These are phyloP conservation scores for Ajuga reptans DNA, from an alignment of 305 asterid genomes.

Conservation along the genomic window DNA sequence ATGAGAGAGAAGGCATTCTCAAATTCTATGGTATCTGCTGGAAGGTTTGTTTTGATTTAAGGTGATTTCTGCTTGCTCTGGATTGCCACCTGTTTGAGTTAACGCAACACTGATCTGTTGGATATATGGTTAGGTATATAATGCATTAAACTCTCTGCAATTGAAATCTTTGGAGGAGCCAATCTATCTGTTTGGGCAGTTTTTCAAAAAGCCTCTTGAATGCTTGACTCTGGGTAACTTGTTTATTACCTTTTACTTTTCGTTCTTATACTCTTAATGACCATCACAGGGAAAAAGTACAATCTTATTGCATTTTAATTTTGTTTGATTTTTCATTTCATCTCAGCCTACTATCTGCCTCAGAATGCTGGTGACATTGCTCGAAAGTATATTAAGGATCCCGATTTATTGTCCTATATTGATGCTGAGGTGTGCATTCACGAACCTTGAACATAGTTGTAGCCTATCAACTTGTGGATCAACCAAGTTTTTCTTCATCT, in stretches of 20 bases:
- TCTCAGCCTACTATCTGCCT: conserved; percentile 88
- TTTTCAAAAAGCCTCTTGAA: conserved; percentile 81
- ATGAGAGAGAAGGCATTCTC: conserved; percentile 80
- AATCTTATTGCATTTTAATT: neutral
- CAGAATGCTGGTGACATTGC: conserved; percentile 93
- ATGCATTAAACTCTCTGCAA: conserved; percentile 82
- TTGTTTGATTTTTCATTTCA: conserved; percentile 1
- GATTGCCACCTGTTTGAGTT: conserved; percentile 14
- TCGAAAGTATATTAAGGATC: conserved; percentile 76
- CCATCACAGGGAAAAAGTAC: neutral
- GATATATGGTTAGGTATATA: conserved; percentile 54
- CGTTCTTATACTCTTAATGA: neutral
- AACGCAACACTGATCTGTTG: conserved; percentile 26
- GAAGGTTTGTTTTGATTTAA: conserved; percentile 74
- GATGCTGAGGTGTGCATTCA: conserved; percentile 75
- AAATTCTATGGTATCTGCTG: conserved; percentile 81
- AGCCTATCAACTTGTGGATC: conserved; percentile 4
- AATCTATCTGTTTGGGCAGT: conserved; percentile 80
- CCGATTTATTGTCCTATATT: conserved; percentile 70
- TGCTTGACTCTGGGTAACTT: conserved; percentile 90
- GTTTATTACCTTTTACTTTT: neutral
- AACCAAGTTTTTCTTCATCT: neutral
- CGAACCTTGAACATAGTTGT: conserved; percentile 15
- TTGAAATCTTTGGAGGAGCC: conserved; percentile 92
- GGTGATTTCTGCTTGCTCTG: conserved; percentile 38